Evolutionary conservation across 2,329 filamentous ascomycete species (phyloP).

Genomic region (Bisporella sp.): DNA sequence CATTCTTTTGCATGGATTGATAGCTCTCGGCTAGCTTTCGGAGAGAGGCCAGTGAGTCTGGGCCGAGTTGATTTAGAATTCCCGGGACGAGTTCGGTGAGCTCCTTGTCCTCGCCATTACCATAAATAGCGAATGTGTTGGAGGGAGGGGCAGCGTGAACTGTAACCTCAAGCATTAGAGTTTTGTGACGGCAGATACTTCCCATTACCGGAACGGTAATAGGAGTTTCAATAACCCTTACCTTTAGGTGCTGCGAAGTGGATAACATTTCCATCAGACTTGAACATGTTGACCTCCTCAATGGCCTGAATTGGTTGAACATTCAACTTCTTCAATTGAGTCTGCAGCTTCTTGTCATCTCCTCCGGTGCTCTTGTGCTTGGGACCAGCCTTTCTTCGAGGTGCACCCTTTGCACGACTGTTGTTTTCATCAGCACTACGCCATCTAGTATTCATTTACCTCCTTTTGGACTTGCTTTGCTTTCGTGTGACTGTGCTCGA

Average conservation of each 20-base stretch:
- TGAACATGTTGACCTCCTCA: conserved; percentile 99
- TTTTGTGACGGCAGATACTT: not conserved
- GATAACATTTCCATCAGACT: conserved; percentile 99
- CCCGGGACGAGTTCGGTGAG: conserved; percentile 98
- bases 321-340: conserved; percentile 97
- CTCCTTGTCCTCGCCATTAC: conserved; percentile 98
- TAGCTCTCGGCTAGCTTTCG: conserved; percentile 99
- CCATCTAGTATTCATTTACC: too few species aligned
- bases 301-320: conserved; percentile 99
- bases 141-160: conserved; percentile 94
- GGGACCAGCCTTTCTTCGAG: conserved; percentile 97
- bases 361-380: conserved; percentile 85
- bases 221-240: conserved; percentile 30
- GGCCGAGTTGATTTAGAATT: conserved; percentile 98
- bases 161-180: conserved; percentile 32
- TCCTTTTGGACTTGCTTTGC: too few species aligned
- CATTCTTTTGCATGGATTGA: conserved; percentile 96
- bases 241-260: conserved; percentile 98
- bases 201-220: too few species aligned
- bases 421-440: too few species aligned
- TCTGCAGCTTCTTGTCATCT: conserved; percentile 99
- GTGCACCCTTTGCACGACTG: conserved; percentile 85
- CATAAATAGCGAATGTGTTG: conserved; percentile 99
- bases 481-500: too few species aligned
- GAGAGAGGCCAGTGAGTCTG: conserved; percentile 93